Evolutionary conservation across 2,329 filamentous ascomycete genomes (phyloP).

Genomic region (Fusarium odoratissimum): DNA sequence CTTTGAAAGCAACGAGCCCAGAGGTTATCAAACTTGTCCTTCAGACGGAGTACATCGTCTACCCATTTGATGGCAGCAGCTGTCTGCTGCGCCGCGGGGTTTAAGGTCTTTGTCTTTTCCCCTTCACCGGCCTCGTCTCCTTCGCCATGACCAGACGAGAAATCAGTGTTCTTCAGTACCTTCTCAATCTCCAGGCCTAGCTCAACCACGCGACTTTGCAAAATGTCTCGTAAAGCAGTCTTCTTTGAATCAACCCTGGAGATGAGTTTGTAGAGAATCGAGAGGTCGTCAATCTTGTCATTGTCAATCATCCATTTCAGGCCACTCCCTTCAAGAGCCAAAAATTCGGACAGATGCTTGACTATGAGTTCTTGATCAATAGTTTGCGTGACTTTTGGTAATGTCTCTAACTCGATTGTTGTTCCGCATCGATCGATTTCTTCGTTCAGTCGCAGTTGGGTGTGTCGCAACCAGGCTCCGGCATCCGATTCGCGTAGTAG

Average conservation of each 20-base stretch:
- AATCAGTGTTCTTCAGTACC: conserved; percentile 65
- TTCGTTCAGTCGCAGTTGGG: conserved; percentile 78
- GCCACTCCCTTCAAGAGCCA: conserved; percentile 86
- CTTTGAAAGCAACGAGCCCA: conserved; percentile 78
- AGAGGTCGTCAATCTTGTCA: conserved; percentile 80
- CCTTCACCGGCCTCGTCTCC: conserved; percentile 61
- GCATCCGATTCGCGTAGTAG: conserved; percentile 84
- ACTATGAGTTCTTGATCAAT: conserved; percentile 85
- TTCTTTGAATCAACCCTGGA: conserved; percentile 81
- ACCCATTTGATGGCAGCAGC: conserved; percentile 94
- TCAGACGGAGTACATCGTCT: conserved; percentile 85
- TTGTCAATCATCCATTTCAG: conserved; percentile 92
- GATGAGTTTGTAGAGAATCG: conserved; percentile 84
- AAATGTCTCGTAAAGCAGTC: conserved; percentile 72
- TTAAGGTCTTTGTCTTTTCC: conserved; percentile 51
- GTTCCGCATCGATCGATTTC: conserved; percentile 86
- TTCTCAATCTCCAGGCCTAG: conserved; percentile 87
- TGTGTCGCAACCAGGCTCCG: conserved; percentile 82
- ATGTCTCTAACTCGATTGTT: conserved; percentile 79
- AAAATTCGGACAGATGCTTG: conserved; percentile 81
- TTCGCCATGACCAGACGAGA: conserved; percentile 56
- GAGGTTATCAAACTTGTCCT: conserved; percentile 89
- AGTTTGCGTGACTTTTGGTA: conserved; percentile 78
- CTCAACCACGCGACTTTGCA: conserved; percentile 81
- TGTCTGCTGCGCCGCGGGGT: conserved; percentile 79